A percentile compares a stretch with the other conserved stretches of the same genome.
phyloP scores from a whole-genome alignment of 306 rosid genomes.

The Ormosia emarginata region DNA sequence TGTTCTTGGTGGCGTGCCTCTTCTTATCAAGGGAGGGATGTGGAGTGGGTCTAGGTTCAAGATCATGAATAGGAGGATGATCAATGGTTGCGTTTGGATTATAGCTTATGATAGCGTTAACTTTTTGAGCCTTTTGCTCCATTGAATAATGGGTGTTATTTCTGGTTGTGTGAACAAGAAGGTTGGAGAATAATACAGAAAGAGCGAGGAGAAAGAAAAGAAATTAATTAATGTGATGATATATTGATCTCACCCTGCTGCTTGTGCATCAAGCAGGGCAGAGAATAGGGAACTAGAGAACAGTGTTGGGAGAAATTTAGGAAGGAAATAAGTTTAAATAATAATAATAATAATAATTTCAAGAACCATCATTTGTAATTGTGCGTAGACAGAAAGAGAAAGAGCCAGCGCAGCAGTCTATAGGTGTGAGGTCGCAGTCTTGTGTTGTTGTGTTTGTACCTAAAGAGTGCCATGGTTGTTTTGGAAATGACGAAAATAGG shows the following conservation, averaged over 20 bases:
- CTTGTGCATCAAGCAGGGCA: neutral
- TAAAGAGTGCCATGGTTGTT: neutral
- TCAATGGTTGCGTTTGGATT: neutral
- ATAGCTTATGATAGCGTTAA: neutral
- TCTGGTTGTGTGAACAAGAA: too few relatives aligned
- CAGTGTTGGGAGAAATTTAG: neutral
- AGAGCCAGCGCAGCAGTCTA: neutral
- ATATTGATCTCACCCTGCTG: neutral
- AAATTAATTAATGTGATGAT: neutral
- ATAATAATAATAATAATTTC: neutral
- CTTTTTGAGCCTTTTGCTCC: neutral
- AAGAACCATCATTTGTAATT: neutral
- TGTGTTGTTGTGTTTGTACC: neutral
- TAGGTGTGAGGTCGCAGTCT: neutral
- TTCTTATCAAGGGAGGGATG: conserved; percentile 7
- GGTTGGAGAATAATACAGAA: neutral
- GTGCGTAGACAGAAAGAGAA: neutral
- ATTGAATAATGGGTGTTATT: neutral
- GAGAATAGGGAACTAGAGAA: neutral
- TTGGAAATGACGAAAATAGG: neutral
- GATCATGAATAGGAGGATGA: neutral
- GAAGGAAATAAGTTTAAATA: neutral
- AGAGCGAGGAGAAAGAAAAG: neutral
- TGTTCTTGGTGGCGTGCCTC: conserved; percentile 15
- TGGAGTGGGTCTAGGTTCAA: neutral